These are phyloP conservation scores for Datura wrightii DNA, from an alignment of 257 asterid genomes.

Conservation along the genomic window DNA sequence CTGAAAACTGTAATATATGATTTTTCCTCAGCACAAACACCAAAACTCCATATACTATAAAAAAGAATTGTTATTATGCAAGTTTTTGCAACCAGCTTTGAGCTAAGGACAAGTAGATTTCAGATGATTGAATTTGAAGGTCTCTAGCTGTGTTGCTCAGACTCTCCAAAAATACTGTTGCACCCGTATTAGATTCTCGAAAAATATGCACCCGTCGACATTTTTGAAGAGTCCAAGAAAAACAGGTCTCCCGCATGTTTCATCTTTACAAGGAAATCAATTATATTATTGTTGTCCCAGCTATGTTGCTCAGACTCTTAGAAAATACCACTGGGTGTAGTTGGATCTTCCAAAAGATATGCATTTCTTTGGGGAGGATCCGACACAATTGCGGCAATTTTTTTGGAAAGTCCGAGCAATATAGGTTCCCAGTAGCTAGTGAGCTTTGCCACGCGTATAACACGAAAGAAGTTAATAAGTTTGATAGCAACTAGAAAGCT, in stretches of 20 bases:
- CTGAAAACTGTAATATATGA: neutral
- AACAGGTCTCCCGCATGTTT: neutral
- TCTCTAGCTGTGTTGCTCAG: too few species aligned
- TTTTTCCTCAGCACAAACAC: slow-evolving; percentile 9
- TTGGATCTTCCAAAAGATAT: slow-evolving; percentile 5
- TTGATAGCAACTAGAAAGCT: neutral
- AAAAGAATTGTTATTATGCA: neutral
- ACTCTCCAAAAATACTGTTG: too few species aligned
- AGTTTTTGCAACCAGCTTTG: neutral
- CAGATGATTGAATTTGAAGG: slow-evolving; percentile 23
- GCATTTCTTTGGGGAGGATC: neutral
- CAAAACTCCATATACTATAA: neutral
- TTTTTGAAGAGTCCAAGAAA: too few species aligned
- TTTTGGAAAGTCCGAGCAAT: neutral
- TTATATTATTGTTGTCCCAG: slow-evolving; percentile 15
- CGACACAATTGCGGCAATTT: neutral
- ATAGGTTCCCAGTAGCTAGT: slow-evolving; percentile 18
- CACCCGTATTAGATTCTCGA: too few species aligned
- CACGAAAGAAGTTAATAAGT: neutral
- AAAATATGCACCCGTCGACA: too few species aligned
- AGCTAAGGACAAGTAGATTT: slow-evolving; percentile 11
- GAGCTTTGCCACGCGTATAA: neutral
- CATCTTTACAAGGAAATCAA: neutral
- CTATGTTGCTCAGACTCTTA: neutral
- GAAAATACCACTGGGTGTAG: neutral